phyloP scores from a whole-genome alignment of 23 red algal genomes.

The Gracilariopsis chorda region DNA sequence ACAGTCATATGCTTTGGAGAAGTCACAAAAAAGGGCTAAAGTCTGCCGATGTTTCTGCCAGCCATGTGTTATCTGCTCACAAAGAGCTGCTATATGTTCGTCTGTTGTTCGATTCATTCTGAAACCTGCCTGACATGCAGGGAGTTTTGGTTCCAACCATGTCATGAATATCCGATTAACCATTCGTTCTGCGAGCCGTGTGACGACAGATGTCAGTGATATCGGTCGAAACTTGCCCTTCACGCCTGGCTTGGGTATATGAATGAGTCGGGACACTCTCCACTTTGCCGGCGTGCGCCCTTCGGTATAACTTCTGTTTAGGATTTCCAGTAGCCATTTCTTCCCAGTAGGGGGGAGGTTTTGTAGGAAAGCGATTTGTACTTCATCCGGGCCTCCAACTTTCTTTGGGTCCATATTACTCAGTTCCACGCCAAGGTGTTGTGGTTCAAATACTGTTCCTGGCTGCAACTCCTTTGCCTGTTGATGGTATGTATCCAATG shows the following conservation, averaged over 20 bases:
- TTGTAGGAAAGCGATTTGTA: not conserved
- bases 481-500: too few relatives aligned
- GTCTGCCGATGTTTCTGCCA: not conserved
- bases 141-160: not conserved
- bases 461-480: too few relatives aligned
- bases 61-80: not conserved
- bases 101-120: not conserved
- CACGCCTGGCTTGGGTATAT: not conserved
- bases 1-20: not conserved
- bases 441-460: too few relatives aligned
- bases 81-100: not conserved
- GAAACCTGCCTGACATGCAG: not conserved
- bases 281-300: not conserved
- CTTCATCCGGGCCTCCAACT: not conserved
- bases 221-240: not conserved
- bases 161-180: not conserved
- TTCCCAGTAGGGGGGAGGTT: not conserved
- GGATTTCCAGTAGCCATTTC: not conserved
- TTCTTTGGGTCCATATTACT: not conserved
- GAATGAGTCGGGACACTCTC: not conserved
- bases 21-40: not conserved
- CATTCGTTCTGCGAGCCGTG: not conserved
- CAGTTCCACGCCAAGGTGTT: too few relatives aligned
- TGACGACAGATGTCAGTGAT: not conserved
- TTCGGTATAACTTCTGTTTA: not conserved